Conservation (phyloP, 2,329 filamentous ascomycete species). For the Alternaria triticimaculans region DNA sequence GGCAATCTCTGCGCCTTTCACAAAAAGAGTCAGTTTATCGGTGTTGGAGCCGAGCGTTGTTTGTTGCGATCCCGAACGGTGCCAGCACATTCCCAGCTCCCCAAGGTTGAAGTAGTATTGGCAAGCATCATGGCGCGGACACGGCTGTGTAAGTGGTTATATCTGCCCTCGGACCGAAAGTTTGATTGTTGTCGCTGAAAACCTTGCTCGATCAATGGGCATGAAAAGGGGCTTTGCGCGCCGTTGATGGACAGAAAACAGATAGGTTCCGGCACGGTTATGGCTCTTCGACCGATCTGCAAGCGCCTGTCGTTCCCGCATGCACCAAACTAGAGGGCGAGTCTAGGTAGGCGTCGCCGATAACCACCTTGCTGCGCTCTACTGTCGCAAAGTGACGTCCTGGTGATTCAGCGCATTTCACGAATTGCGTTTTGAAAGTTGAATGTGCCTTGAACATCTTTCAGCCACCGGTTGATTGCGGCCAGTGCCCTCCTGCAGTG, state of each 20-base stretch:
- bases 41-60: background rate
- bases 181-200: background rate
- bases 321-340: background rate
- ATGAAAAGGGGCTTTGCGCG: conserved; percentile 1
- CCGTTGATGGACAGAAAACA: background rate
- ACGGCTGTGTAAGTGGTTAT: background rate
- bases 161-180: conserved; percentile 2
- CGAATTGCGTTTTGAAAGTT: background rate
- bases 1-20: background rate
- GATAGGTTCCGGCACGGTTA: background rate
- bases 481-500: background rate
- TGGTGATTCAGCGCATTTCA: background rate
- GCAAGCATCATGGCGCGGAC: background rate
- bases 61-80: background rate
- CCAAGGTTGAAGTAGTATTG: background rate
- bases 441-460: background rate
- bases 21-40: background rate
- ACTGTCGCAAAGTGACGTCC: background rate
- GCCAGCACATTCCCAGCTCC: background rate
- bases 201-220: background rate
- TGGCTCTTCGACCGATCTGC: background rate
- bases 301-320: background rate
- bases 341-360: background rate
- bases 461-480: background rate
- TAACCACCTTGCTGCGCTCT: background rate